These are phyloP conservation scores for Apiotrichum gamsii DNA, from an alignment of 1,284 basidiomycete species.

Conservation along the genomic window DNA sequence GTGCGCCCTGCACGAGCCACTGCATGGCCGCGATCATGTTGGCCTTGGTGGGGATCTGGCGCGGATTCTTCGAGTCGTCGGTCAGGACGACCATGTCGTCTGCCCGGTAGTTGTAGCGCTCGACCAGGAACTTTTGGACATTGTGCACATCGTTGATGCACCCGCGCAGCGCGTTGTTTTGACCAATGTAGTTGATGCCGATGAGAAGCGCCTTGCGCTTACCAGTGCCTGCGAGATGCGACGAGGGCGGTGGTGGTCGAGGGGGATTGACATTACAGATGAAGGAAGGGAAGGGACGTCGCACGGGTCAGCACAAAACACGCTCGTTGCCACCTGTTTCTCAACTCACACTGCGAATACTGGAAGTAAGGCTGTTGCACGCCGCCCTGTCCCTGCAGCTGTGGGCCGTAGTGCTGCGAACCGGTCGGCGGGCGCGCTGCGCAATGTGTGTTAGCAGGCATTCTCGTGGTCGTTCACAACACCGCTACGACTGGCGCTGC, in stretches of 20 bases:
- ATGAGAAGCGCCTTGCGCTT: constrained; percentile 37
- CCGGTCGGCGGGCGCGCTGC: constrained; percentile 49
- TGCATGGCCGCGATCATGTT: constrained; percentile 83
- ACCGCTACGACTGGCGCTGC: too few species aligned
- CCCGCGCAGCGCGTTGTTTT: constrained; percentile 59
- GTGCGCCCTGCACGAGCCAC: constrained; percentile 77
- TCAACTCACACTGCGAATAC: constrained; percentile 64
- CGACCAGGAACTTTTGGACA: constrained; percentile 67
- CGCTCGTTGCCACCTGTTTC: too few species aligned
- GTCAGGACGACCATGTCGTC: constrained; percentile 81
- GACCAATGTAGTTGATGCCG: constrained; percentile 67
- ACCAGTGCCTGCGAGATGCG: constrained; percentile 23
- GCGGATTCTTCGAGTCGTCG: constrained; percentile 62
- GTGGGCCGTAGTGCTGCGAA: constrained; percentile 64
- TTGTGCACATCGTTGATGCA: constrained; percentile 86
- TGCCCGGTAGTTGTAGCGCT: constrained; percentile 61
- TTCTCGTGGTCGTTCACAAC: too few species aligned
- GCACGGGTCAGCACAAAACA: background rate
- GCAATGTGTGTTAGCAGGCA: too few species aligned
- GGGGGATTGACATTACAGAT: background rate
- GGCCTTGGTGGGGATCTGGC: constrained; percentile 63
- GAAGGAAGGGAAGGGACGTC: background rate
- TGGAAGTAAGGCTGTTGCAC: constrained; percentile 61
- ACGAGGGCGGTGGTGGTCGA: background rate
- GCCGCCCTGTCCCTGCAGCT: constrained; percentile 54